phyloP scores from a whole-genome alignment of 2,329 filamentous ascomycete species.

The Calycina herbarum region DNA sequence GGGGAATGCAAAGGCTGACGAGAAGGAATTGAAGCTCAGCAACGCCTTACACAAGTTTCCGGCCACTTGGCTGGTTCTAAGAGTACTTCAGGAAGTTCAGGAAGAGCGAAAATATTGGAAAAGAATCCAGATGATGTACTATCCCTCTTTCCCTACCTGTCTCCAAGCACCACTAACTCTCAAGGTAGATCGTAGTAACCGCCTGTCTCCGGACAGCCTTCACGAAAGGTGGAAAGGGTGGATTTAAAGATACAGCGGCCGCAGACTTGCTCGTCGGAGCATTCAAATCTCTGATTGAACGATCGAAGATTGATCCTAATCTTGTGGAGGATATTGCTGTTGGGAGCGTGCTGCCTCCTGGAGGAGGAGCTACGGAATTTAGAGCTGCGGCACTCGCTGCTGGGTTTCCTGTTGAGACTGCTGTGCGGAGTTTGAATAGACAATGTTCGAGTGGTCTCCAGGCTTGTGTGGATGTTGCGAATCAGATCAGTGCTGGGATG shows the following conservation, averaged over 20 bases:
- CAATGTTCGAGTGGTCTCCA: slow-evolving; percentile 94
- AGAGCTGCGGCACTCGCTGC: slow-evolving; percentile 87
- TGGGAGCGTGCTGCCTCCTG: slow-evolving; percentile 86
- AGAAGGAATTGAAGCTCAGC: slow-evolving; percentile 30
- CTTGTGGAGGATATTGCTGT: slow-evolving; percentile 92
- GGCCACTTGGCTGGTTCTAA: slow-evolving; percentile 55
- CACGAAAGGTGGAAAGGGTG: slow-evolving; percentile 89
- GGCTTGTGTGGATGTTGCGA: slow-evolving; percentile 90
- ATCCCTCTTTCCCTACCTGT: slow-evolving; percentile 1
- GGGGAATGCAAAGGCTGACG: slow-evolving; percentile 25
- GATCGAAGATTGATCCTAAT: slow-evolving; percentile 83
- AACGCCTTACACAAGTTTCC: slow-evolving; percentile 52
- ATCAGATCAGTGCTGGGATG: slow-evolving; percentile 87
- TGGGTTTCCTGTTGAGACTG: slow-evolving; percentile 81
- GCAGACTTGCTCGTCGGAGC: slow-evolving; percentile 83
- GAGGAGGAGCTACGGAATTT: slow-evolving; percentile 95
- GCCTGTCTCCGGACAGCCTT: slow-evolving; percentile 88
- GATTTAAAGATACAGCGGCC: slow-evolving; percentile 90
- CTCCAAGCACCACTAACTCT: slow-evolving; percentile 31
- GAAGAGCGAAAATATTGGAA: slow-evolving; percentile 49
- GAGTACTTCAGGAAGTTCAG: slow-evolving; percentile 29
- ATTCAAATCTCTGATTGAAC: slow-evolving; percentile 76
- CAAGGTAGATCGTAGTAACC: slow-evolving; percentile 76
- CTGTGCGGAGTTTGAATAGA: slow-evolving; percentile 87
- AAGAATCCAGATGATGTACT: slow-evolving; percentile 68